Evolutionary conservation across 1,284 basidiomycete species (phyloP), one percentile per base, ranked within the genome.

Genomic region (Ceratobasidium sp.): DNA sequence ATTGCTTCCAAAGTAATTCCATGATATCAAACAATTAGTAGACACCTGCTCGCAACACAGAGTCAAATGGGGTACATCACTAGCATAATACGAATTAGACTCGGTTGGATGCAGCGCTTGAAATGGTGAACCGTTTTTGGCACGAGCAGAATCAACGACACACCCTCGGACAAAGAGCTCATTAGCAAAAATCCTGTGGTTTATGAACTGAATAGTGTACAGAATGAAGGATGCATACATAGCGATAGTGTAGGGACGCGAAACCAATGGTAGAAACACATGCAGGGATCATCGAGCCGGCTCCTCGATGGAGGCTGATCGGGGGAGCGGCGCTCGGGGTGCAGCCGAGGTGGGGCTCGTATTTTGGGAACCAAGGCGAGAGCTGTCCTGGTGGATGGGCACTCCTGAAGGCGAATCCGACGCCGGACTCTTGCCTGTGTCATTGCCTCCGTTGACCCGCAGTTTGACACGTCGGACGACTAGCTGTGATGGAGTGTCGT

Each of bases 401-500:
- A 42, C 40, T 15, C 60, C 60, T 17, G 62, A 25, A 15, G 62
- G 40, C 32, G 62, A 32, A 31, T 64, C 60, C 7, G 60, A 64
- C 8, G 50, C 29, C 10, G 50, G 50, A 32, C 50, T 53, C 50
- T 53, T 53, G 22, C 22, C 20, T 3, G n/a, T 20, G 2, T 53
- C 60, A 32, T 64, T 49, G 12, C 45, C 45, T 2, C 60, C 60
- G 31, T 64, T 64, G 60, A 64, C 43, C 13, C 60, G 35, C 27
- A 54, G 45, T n/a, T 38, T 52, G 1, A 67, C 62, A 27, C 62
- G 45, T 31, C 49, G 62, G 32, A 42, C 54, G n/a, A 40, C 42
- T 22, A 43, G 53, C 50, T 53, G 69, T 32, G 54, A 31, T 40
- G 54, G 55, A 8, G 42, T 60, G 35, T 34, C 68, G 40, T 42